phyloP scores from a whole-genome alignment of 2,329 filamentous ascomycete genomes.

The Ceratocystis smalleyi region DNA sequence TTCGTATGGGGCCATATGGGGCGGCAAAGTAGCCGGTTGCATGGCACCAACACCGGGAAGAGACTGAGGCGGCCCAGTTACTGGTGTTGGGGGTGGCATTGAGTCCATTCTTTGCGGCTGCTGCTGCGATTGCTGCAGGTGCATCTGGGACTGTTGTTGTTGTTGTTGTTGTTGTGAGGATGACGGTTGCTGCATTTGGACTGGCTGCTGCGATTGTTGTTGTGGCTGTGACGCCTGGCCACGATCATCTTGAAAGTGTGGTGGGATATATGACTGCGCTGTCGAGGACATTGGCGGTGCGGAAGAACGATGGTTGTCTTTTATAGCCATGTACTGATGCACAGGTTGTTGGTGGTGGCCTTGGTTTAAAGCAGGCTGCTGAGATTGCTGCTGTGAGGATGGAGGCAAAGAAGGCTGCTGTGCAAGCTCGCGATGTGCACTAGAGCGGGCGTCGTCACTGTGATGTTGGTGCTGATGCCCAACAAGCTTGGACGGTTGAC shows the following conservation, averaged over 20 bases:
- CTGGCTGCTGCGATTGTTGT: background rate
- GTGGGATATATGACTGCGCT: background rate
- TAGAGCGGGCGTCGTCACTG: slow-evolving; percentile 4
- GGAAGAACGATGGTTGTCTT: background rate
- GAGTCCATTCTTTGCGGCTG: slow-evolving; percentile 19
- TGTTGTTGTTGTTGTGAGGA: slow-evolving; percentile 13
- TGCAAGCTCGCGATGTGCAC: slow-evolving; percentile 16
- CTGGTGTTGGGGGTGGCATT: slow-evolving; percentile 7
- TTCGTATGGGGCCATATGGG: background rate
- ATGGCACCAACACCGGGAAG: background rate
- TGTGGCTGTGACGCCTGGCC: background rate
- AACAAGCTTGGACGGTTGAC: slow-evolving; percentile 1
- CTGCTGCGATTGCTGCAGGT: slow-evolving; percentile 20
- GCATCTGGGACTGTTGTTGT: background rate
- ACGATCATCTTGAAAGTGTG: slow-evolving; percentile 3
- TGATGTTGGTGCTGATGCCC: slow-evolving; percentile 5
- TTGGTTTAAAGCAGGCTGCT: background rate
- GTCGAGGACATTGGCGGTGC: slow-evolving; percentile 3
- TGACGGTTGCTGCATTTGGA: background rate
- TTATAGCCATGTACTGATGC: slow-evolving; percentile 20
- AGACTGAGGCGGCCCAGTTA: background rate
- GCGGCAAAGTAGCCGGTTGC: background rate
- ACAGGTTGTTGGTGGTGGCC: background rate
- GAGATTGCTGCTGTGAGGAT: slow-evolving; percentile 25
- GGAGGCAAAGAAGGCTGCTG: slow-evolving; percentile 24